Percentiles rank a stretch among this genome's conserved stretches.
Conservation (phyloP, 2,329 filamentous ascomycete species). For the Fusarium continuum region DNA sequence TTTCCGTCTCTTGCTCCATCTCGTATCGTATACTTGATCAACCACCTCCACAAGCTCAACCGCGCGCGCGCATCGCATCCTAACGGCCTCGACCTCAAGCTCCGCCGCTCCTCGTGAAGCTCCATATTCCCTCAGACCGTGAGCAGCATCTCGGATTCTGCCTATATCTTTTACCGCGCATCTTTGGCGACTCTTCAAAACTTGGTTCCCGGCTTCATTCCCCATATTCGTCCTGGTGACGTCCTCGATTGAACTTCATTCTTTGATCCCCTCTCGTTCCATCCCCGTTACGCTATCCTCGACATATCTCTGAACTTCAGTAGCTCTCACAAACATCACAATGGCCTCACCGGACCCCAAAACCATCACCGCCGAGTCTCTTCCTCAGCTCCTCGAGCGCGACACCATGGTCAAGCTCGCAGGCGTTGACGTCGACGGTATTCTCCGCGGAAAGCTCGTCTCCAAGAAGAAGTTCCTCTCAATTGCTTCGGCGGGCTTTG, state of each 20-base stretch:
- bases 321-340: constrained; percentile 11
- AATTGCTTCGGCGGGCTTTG: constrained; percentile 82
- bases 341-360: constrained; percentile 43
- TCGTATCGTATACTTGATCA: not conserved
- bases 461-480: constrained; percentile 93
- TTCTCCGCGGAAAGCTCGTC: constrained; percentile 88
- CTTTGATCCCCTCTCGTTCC: not conserved
- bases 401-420: constrained; percentile 88
- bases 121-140: not conserved
- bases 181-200: not conserved
- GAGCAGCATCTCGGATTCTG: not conserved
- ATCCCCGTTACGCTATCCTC: no score
- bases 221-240: not conserved
- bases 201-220: not conserved
- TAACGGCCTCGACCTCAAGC: not conserved
- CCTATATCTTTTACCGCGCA: not conserved
- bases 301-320: constrained; percentile 3
- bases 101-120: not conserved
- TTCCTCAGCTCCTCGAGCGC: constrained; percentile 72
- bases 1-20: not conserved
- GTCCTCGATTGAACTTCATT: not conserved
- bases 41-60: not conserved
- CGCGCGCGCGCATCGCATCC: constrained; percentile 5
- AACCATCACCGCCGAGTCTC: constrained; percentile 67
- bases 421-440: constrained; percentile 86